phyloP scores from a whole-genome alignment of 306 rosid genomes.

The Fragaria nilgerrensis region DNA sequence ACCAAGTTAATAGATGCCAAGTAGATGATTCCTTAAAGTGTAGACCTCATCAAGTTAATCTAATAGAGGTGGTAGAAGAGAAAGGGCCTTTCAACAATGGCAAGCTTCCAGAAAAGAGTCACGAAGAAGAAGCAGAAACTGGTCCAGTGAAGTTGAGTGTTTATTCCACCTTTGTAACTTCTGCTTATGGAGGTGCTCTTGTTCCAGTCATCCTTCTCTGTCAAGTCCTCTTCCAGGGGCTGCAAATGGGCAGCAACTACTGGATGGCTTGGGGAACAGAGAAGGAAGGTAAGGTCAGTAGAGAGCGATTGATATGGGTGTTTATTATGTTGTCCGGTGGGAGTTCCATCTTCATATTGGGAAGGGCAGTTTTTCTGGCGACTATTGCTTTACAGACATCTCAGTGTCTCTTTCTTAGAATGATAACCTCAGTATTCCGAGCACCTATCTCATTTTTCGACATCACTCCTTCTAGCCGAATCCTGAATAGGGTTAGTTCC shows the following conservation, averaged over 20 bases:
- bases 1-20: constrained; percentile 52
- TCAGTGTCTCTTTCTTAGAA: constrained; percentile 66
- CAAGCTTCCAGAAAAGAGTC: constrained; percentile 36
- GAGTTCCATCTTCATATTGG: constrained; percentile 80
- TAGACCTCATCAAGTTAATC: constrained; percentile 41
- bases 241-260: constrained; percentile 91
- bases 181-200: constrained; percentile 74
- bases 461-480: constrained; percentile 80
- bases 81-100: constrained; percentile 31
- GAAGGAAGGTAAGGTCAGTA: constrained; percentile 42
- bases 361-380: constrained; percentile 78
- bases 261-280: constrained; percentile 97
- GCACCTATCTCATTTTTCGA: constrained; percentile 86
- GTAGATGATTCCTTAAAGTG: constrained; percentile 32
- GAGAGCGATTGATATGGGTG: constrained; percentile 45
- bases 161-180: constrained; percentile 71
- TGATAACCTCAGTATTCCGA: constrained; percentile 71
- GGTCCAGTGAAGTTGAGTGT: constrained; percentile 91
- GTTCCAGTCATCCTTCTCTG: constrained; percentile 84
- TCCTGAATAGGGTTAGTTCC: constrained; percentile 68
- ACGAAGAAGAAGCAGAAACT: constrained; percentile 70
- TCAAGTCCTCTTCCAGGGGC: constrained; percentile 71
- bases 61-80: constrained; percentile 57
- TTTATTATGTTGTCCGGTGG: constrained; percentile 73
- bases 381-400: constrained; percentile 72